Evolutionary conservation across 139 green algal species (phyloP).

Genomic region (Picochlorum sp.): DNA sequence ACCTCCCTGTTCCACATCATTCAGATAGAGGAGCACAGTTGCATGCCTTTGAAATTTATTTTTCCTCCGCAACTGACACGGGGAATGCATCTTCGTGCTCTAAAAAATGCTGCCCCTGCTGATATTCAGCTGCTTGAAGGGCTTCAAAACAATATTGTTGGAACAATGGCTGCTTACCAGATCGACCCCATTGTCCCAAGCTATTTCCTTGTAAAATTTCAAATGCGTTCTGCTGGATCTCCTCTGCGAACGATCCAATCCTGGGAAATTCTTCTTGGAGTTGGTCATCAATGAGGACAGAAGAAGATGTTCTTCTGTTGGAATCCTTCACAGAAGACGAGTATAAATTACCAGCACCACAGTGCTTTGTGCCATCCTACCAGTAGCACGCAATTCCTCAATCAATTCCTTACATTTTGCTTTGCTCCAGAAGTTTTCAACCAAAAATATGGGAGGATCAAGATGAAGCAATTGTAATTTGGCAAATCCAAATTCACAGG

Average conservation of each 20-base stretch:
- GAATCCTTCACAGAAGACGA: conserved; percentile 4
- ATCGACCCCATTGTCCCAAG: conserved; percentile 22
- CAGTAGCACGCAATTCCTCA: neutral
- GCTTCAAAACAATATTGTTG: conserved; percentile 55
- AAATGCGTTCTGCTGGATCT: conserved; percentile 25
- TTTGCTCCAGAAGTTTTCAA: conserved; percentile 37
- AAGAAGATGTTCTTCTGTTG: conserved; percentile 25
- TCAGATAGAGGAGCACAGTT: conserved; percentile 73
- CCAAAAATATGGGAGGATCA: conserved; percentile 46
- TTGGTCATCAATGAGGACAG: conserved; percentile 31
- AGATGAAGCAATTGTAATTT: conserved; percentile 45
- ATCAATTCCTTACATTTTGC: conserved; percentile 31
- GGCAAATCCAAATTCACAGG: conserved; percentile 41
- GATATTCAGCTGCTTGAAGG: conserved; percentile 56
- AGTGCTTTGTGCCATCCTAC: conserved; percentile 3
- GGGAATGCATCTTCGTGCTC: conserved; percentile 68
- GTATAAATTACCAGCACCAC: conserved; percentile 1
- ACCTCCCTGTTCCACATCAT: conserved; percentile 43
- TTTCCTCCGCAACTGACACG: conserved; percentile 29
- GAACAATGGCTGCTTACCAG: conserved; percentile 33
- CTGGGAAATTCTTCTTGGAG: conserved; percentile 9
- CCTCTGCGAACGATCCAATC: neutral
- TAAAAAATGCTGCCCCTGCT: conserved; percentile 53
- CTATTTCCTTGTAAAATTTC: conserved; percentile 23
- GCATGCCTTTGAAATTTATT: conserved; percentile 68